Conservation (phyloP, 768 basidiomycete genomes). For the Suillus luteus region DNA sequence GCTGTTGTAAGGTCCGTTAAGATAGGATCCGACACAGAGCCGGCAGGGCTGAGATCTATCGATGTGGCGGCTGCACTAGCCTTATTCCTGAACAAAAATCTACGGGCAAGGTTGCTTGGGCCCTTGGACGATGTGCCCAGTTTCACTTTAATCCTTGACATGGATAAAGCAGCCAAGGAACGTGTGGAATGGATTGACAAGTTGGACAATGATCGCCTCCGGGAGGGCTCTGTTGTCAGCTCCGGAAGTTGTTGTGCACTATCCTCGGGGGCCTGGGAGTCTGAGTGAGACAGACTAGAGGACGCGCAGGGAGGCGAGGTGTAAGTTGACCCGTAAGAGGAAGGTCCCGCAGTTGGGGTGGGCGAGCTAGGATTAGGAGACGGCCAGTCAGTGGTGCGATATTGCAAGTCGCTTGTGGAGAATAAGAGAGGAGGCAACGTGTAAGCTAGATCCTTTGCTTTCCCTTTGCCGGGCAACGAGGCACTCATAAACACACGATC, state of each 20-base stretch:
- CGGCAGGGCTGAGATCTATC: constrained; percentile 5
- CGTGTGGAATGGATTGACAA: constrained; percentile 47
- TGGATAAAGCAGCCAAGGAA: constrained; percentile 46
- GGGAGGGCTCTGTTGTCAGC: constrained; percentile 41
- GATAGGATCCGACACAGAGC: constrained; percentile 13
- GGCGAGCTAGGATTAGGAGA: constrained; percentile 27
- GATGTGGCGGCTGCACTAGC: constrained; percentile 21
- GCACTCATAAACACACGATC: constrained; percentile 14
- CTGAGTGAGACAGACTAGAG: constrained; percentile 17
- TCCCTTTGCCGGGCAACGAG: constrained; percentile 51
- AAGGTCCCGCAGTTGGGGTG: constrained; percentile 29
- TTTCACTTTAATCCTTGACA: constrained; percentile 50
- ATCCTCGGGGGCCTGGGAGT: constrained; percentile 17
- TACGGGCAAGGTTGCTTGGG: constrained; percentile 57
- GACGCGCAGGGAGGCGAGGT: constrained; percentile 41
- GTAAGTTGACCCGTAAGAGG: constrained; percentile 39
- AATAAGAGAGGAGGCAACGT: constrained; percentile 68
- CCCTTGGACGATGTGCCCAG: constrained; percentile 42
- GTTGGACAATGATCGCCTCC: constrained; percentile 59
- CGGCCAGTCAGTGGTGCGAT: constrained; percentile 41
- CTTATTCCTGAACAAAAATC: constrained; percentile 50
- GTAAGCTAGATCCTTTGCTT: constrained; percentile 54
- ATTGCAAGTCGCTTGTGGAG: constrained; percentile 53
- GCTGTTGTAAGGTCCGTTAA: constrained; percentile 24
- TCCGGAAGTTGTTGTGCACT: constrained; percentile 24